These are phyloP conservation scores for Penicillium sclerotigenum DNA, from an alignment of 2,329 filamentous ascomycete genomes.

Conservation along the genomic window DNA sequence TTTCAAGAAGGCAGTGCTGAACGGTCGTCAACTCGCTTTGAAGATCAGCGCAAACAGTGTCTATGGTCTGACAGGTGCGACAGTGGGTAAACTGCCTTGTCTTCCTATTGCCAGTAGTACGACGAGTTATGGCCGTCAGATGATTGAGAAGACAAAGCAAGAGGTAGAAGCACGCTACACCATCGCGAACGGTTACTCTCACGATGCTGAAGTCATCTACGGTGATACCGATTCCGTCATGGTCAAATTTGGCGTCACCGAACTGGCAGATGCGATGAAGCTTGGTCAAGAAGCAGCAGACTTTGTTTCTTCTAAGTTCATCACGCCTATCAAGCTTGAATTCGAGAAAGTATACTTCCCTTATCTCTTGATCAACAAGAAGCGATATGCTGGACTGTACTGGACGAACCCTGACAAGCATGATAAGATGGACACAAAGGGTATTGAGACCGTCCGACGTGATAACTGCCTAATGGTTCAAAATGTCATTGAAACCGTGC, in stretches of 20 bases:
- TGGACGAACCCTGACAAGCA: constrained; percentile 94
- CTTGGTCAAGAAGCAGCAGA: constrained; percentile 89
- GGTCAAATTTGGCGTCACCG: constrained; percentile 94
- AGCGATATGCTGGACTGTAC: constrained; percentile 95
- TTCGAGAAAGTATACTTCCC: constrained; percentile 99
- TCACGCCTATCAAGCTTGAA: constrained; percentile 96
- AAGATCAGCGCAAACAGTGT: constrained; percentile 98
- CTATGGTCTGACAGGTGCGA: constrained; percentile 94
- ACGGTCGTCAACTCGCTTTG: constrained; percentile 91
- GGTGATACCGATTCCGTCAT: constrained; percentile 99
- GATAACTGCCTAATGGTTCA: constrained; percentile 96
- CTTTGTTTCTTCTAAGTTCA: constrained; percentile 85
- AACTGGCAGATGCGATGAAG: constrained; percentile 86
- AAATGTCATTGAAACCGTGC: constrained; percentile 93
- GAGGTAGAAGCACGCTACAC: constrained; percentile 89
- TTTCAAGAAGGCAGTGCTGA: constrained; percentile 96
- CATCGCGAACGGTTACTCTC: constrained; percentile 88
- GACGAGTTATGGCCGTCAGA: constrained; percentile 93
- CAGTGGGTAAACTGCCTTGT: constrained; percentile 92
- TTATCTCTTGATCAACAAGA: constrained; percentile 99
- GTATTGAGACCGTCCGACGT: constrained; percentile 95
- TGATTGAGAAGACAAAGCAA: constrained; percentile 98
- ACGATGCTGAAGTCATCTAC: constrained; percentile 96
- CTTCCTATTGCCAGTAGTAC: constrained; percentile 94
- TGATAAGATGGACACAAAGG: constrained; percentile 99